Evolutionary conservation across 495 filamentous ascomycete genomes (phyloP).

Genomic region (Hypoxylon rickii): DNA sequence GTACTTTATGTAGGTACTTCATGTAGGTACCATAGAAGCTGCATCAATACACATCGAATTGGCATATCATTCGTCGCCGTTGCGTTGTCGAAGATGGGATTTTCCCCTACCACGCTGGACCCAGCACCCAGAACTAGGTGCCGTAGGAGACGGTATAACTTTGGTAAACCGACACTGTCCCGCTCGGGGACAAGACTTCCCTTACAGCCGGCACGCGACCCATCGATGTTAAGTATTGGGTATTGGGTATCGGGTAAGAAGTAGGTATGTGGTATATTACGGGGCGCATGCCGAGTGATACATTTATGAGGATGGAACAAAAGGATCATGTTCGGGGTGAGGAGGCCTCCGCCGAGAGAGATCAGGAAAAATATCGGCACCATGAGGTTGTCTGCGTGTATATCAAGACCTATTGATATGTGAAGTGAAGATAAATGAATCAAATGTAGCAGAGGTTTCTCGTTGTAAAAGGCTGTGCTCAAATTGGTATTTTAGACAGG

Average conservation of each 20-base stretch:
- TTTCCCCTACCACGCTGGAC: conserved; percentile 26
- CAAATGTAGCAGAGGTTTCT: neutral
- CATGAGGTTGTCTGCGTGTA: neutral
- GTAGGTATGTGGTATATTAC: conserved; percentile 8
- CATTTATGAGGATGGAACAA: neutral
- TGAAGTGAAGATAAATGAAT: neutral
- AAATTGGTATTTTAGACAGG: too few relatives aligned
- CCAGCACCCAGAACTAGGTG: conserved; percentile 17
- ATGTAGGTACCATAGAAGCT: conserved; percentile 31
- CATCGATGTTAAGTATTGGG: neutral
- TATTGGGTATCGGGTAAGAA: neutral
- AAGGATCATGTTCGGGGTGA: neutral
- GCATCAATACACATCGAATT: conserved; percentile 21
- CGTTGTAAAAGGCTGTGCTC: too few relatives aligned
- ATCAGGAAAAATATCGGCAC: neutral
- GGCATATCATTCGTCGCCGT: conserved; percentile 15
- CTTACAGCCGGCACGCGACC: conserved; percentile 20
- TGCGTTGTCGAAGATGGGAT: conserved; percentile 17
- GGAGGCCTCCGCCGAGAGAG: neutral
- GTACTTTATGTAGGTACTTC: conserved; percentile 30
- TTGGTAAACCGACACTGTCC: conserved; percentile 6
- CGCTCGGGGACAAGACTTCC: conserved; percentile 6
- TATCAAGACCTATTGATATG: too few relatives aligned
- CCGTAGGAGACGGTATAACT: conserved; percentile 23
- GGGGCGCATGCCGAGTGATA: neutral